Conservation (phyloP, 805 yeast genomes). For the Kodamaea nitidulidarum region DNA sequence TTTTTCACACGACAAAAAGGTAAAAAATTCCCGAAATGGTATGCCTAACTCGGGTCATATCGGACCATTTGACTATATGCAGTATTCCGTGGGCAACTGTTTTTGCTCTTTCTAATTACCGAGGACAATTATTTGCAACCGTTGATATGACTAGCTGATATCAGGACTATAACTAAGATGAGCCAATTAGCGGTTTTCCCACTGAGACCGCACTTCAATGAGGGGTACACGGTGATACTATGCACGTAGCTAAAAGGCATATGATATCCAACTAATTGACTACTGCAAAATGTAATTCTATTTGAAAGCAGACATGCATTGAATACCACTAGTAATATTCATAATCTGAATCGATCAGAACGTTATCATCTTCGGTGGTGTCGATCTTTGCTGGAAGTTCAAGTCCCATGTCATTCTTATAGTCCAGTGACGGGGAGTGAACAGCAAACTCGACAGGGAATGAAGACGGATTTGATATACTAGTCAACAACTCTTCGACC, state of each 20-base stretch:
- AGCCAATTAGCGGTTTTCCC: no score
- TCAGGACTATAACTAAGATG: no score
- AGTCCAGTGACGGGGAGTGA: not conserved
- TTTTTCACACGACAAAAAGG: not conserved
- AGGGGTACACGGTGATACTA: no score
- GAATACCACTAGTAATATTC: slow-evolving; percentile 3
- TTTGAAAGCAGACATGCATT: no score
- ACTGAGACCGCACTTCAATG: no score
- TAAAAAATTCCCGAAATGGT: not conserved
- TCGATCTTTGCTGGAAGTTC: not conserved
- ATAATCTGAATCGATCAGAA: slow-evolving; percentile 19
- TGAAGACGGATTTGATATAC: not conserved
- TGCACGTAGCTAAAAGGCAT: no score
- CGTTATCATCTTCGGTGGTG: slow-evolving; percentile 9
- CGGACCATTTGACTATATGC: not conserved
- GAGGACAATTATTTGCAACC: not conserved
- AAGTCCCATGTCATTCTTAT: not conserved
- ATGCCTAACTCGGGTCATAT: not conserved
- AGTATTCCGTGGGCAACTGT: not conserved
- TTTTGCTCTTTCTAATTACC: not conserved
- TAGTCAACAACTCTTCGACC: slow-evolving; percentile 13
- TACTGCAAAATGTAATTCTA: no score
- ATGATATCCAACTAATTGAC: no score
- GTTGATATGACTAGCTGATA: not conserved
- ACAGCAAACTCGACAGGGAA: not conserved